Evolutionary conservation across 1,284 basidiomycete genomes (phyloP).

Genomic region (Microstroma glucosiphilum): DNA sequence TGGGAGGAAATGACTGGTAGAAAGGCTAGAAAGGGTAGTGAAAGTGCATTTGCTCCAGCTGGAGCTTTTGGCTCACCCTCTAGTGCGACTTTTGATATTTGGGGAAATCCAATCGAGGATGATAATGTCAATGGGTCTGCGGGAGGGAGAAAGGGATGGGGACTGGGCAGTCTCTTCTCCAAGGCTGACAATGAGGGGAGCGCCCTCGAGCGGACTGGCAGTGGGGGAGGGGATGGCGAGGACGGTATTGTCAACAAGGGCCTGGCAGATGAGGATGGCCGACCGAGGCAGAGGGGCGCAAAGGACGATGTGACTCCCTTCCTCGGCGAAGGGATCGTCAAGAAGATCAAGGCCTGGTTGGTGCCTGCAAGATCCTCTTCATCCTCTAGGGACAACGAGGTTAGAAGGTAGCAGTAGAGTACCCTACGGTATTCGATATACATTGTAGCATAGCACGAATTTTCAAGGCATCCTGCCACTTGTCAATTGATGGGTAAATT

Average conservation of each 20-base stretch:
- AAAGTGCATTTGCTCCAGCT: not conserved
- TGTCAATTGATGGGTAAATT: too few relatives aligned
- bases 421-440: too few relatives aligned
- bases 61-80: not conserved
- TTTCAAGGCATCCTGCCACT: too few relatives aligned
- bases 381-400: too few relatives aligned
- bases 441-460: too few relatives aligned
- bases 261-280: not conserved
- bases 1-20: not conserved
- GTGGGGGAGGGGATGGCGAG: not conserved
- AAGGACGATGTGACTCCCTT: not conserved
- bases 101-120: not conserved
- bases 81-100: not conserved
- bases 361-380: not conserved
- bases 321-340: not conserved
- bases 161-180: slow-evolving; percentile 4
- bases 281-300: not conserved
- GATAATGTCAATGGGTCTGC: not conserved
- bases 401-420: not conserved
- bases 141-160: not conserved
- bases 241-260: not conserved
- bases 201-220: not conserved
- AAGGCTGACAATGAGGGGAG: not conserved
- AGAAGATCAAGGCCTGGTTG: slow-evolving; percentile 4
- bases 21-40: not conserved